Conservation (phyloP, 2,329 filamentous ascomycete species). For the Botrytis sinoallii region DNA sequence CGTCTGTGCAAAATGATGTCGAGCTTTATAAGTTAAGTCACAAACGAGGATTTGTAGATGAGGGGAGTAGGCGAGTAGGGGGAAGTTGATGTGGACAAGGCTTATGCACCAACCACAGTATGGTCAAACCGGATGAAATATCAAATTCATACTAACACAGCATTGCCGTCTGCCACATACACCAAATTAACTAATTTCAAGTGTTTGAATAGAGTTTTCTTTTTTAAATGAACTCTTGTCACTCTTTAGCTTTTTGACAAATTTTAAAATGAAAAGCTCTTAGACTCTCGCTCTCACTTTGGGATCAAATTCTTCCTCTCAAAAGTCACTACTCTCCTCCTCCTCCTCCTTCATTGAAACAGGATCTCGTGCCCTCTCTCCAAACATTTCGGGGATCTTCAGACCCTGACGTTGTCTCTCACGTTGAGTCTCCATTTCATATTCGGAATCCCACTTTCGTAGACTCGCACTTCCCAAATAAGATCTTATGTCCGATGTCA, state of each 20-base stretch:
- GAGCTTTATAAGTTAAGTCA: neutral
- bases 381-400: slow-evolving; percentile 1
- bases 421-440: slow-evolving; percentile 5
- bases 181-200: neutral
- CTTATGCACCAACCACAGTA: slow-evolving; percentile 7
- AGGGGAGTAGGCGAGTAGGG: slow-evolving; percentile 9
- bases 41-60: neutral
- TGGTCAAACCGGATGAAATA: slow-evolving; percentile 14
- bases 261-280: neutral
- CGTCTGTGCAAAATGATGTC: neutral
- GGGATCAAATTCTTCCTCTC: neutral
- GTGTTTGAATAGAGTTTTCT: neutral
- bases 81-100: neutral
- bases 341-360: neutral
- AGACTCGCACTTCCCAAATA: slow-evolving; percentile 1
- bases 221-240: neutral
- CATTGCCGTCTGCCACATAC: slow-evolving; percentile 9
- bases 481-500: slow-evolving; percentile 18
- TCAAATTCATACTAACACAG: slow-evolving; percentile 9
- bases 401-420: slow-evolving; percentile 9
- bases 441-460: slow-evolving; percentile 9
- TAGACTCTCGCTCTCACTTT: neutral
- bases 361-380: neutral
- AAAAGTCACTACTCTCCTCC: neutral
- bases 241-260: neutral